Base-by-base conservation (phyloP, 2,329 filamentous ascomycete species). In the Aspergillus puulaauensis region DNA sequence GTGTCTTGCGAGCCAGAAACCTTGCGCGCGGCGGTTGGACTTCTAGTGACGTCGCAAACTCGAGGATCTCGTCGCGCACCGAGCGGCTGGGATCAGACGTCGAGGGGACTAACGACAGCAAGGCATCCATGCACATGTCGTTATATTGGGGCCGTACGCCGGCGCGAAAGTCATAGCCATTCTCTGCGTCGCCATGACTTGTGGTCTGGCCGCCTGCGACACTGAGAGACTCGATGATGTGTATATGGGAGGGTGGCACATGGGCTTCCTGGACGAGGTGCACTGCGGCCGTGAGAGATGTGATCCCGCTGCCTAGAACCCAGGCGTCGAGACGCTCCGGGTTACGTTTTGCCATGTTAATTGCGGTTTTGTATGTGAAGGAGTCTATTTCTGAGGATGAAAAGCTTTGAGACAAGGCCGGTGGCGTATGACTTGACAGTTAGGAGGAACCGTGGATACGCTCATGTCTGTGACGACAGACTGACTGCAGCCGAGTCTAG, bases 151-250 rank as follows among this genome's bases (percentile, higher is more conserved):
- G 71, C 61, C 74, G 67, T 17, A 70, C 67, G 21, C 70, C 74
- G 7, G 69, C 70, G 21, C 70, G 72, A 52, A 72, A 72, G 48
- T 75, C 67, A 51, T 75, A 76, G 1, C 74, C 73, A 33, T 70
- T 68, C 27, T 68, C 61, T 8, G 69, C 64, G 58, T 68, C 66
- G 2, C 71, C 67, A 12, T 63, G 52, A 21, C 66, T 69, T 27
- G 66, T 64, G 15, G 73, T 65, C 7, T 68, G 69, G 21, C 71
- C 70, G 17, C 72, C 72, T 1, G 73, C 63, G 7, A 66, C 52
- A 11, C 59, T 58, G 12, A 69, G 64, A 21, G 69, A 67, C 54
- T 75, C 73, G 43, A 75, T 60, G 24, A 76, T 69, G 31, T 72
- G 73, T 56, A 76, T 70, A 41, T 68, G 68, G 11, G 63, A 57